Percentiles rank a stretch among this genome's conserved stretches.
phyloP scores from a whole-genome alignment of 306 rosid genomes.

The Dalbergia cultrata region DNA sequence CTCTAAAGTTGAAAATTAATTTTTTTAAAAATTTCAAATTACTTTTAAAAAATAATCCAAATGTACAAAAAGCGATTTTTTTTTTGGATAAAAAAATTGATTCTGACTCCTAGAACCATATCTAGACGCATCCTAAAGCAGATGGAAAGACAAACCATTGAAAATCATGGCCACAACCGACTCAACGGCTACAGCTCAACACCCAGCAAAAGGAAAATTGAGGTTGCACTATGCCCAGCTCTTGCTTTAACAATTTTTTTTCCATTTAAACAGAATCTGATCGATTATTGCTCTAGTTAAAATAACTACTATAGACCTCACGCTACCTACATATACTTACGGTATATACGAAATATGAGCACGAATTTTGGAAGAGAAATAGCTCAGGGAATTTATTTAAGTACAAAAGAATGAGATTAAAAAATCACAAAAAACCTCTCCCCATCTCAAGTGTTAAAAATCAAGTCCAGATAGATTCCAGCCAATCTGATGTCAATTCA shows the following conservation, averaged over 20 bases:
- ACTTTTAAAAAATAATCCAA: no score
- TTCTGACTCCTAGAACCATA: no score
- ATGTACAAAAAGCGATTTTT: no score
- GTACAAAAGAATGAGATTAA: conserved; percentile 49
- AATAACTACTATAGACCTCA: not conserved
- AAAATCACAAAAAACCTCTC: conserved; percentile 29
- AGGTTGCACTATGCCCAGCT: not conserved
- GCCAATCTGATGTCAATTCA: conserved; percentile 81
- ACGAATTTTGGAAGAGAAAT: no score
- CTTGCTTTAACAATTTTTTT: not conserved
- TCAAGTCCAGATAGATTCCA: conserved; percentile 69
- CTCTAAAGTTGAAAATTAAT: no score
- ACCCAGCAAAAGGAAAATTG: no score
- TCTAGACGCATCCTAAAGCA: not conserved
- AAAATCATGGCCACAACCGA: no score
- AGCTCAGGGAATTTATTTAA: not conserved
- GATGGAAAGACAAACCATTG: not conserved
- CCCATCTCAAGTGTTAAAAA: conserved; percentile 23
- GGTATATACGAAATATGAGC: no score
- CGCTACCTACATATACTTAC: conserved; percentile 13
- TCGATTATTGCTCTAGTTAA: conserved; percentile 3
- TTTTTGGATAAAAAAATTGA: no score
- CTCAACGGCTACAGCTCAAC: no score
- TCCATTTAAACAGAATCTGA: not conserved
- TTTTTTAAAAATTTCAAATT: no score